phyloP scores from a whole-genome alignment of 306 rosid species.

The Gillenia trifoliata region DNA sequence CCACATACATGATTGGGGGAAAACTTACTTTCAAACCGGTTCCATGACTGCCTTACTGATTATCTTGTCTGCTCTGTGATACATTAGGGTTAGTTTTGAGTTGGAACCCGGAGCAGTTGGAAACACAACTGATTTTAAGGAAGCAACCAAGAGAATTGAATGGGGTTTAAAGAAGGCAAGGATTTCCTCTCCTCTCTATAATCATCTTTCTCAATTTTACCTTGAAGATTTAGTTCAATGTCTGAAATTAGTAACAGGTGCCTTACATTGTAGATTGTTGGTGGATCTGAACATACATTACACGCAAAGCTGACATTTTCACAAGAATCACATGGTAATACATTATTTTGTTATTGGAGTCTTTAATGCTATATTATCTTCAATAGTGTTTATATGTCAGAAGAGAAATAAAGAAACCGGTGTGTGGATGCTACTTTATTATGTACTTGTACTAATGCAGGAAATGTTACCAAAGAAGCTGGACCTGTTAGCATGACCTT shows the following conservation, averaged over 20 bases:
- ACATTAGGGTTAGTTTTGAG: slow-evolving; percentile 71
- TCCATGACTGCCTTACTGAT: background rate
- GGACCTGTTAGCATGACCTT: slow-evolving; percentile 97
- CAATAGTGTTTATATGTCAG: background rate
- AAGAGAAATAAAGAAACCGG: background rate
- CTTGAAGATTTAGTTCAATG: background rate
- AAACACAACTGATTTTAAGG: slow-evolving; percentile 79
- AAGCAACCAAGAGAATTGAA: slow-evolving; percentile 74
- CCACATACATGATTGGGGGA: background rate
- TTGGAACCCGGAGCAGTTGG: slow-evolving; percentile 87
- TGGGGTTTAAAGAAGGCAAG: slow-evolving; percentile 87
- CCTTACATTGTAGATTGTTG: slow-evolving; percentile 62
- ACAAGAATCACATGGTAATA: slow-evolving; percentile 71
- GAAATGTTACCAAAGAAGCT: slow-evolving; percentile 87
- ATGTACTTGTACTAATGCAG: slow-evolving; percentile 33
- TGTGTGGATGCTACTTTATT: background rate
- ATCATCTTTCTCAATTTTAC: background rate
- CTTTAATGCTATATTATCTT: slow-evolving; percentile 2
- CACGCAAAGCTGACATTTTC: slow-evolving; percentile 81
- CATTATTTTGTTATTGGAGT: slow-evolving; percentile 8
- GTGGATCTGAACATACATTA: slow-evolving; percentile 91
- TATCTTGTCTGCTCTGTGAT: background rate
- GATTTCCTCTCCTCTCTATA: background rate
- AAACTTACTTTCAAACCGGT: background rate
- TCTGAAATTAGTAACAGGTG: slow-evolving; percentile 17